Base-by-base conservation (phyloP, 1,284 basidiomycete species). In the Xerocomus cyaneibrunnescens region DNA sequence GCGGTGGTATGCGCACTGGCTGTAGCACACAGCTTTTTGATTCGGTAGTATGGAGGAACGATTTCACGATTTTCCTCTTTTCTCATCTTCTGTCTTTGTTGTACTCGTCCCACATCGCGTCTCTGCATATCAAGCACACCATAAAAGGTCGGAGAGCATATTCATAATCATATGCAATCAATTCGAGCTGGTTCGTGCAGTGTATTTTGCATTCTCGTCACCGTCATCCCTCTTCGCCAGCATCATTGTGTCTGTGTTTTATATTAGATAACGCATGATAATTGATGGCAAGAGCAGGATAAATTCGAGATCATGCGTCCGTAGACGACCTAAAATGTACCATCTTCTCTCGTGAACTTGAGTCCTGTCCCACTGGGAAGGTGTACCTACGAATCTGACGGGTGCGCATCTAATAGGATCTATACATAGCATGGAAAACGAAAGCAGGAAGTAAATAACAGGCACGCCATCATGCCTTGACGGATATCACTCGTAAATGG, bases 21-120 rank as follows among this genome's bases (percentile, higher is more conserved):
- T 3, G 74, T 89, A n/a, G 62, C 80, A 13, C 84, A 87, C 55
- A 89, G 84, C 64, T 84, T 85, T 67, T 74, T 87, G 65, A 90
- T 91, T 59, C 81, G 85, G 56, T 89, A 30, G 2, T 10, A 6
- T n/a, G 8, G n/a, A 12, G 25, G n/a, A 10, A n/a, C 22, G 25
- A 10, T 27, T 27, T 19, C 23, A 36, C 13, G 17, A n/a, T 17
- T 3, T 41, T 7, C 19, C 17, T 45, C 10, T 31, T 23, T n/a
- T 14, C n/a, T 45, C n/a, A 16, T 37, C 28, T 28, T 34, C 13
- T n/a, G n/a, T n/a, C n/a, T n/a, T n/a, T n/a, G n/a, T n/a, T n/a
- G n/a, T n/a, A n/a, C 13, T 36, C 9, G n/a, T 36, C 35, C 17
- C 35, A n/a, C n/a, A n/a, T n/a, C n/a, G n/a, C n/a, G n/a, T n/a